Evolutionary conservation across 1,139 yeast genomes (phyloP), one percentile per base, ranked within the genome.

Genomic region (Debaryomycetaceae sp.): DNA sequence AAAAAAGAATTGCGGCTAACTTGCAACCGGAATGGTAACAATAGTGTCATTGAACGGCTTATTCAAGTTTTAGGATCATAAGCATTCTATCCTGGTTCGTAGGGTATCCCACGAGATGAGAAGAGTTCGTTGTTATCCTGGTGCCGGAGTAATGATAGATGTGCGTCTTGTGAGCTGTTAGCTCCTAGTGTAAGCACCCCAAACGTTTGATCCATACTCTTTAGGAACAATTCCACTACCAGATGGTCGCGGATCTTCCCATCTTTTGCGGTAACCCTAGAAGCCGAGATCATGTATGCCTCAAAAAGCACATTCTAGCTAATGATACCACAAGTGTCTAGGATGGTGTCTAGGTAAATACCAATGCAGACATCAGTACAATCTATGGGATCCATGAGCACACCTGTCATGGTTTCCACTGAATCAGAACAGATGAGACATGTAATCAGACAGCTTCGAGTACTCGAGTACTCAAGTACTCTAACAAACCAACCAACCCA

Each of bases 121-220:
- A 27, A 27, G 31, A 27, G 11, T 27, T 27, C 11, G 11, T 27
- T 7, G 11, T 11, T 27, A 4, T 11, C 11, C 31, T 27, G 31
- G 36, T 8, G 45, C 45, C 40, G 45, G 45, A 43, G 40, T 40
- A 42, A 13, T 31, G 34, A 36, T 31, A 40, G 41, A 40, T n/a
- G 37, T 39, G 45, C 45, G 23, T 24, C 34, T 13, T 27, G 5
- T 31, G 41, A 31, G 36, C 22, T 20, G 9, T 17, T 5, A 5
- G 23, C 41, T 38, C 31, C 31, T 27, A 7, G 2, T 27, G 31
- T 27, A 8, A 27, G 31, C 31, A 7, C 11, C 8, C 4, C 31
- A 3, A 27, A 11, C 31, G 3, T 27, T 8, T 4, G 11, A 27
- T 27, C 31, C 11, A 27, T 11, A 27, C 31, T 27, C 31, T 27